Percentiles rank a stretch among this genome's conserved stretches.
phyloP scores from a whole-genome alignment of 73 alveolate genomes.

The Breviolum minutum region DNA sequence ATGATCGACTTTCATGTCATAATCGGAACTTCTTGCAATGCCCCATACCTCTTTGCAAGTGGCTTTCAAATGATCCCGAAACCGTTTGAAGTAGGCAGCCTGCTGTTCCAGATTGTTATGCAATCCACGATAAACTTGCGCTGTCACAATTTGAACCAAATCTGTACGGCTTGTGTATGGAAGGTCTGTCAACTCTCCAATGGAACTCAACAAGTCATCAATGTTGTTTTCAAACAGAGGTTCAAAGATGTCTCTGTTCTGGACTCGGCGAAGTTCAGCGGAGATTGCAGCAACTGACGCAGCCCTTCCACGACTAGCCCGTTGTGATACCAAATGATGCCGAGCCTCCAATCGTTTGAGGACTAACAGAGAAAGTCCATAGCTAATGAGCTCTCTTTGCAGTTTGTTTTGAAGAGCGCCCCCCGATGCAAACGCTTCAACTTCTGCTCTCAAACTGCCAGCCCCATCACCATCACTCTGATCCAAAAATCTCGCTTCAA shows the following conservation, averaged over 20 bases:
- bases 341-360: background rate
- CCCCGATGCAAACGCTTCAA: background rate
- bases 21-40: background rate
- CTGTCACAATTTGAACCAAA: background rate
- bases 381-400: background rate
- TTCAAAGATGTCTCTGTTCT: background rate
- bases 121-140: conserved; percentile 3
- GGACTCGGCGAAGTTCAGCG: conserved; percentile 6
- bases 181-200: background rate
- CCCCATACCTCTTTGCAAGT: background rate
- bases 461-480: background rate
- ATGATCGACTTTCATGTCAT: background rate
- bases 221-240: background rate
- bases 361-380: background rate
- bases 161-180: background rate
- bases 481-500: background rate
- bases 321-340: background rate
- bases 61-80: background rate
- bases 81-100: conserved; percentile 5
- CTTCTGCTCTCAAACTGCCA: background rate
- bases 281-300: conserved; percentile 14
- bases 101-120: background rate
- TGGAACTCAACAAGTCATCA: background rate
- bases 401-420: background rate
- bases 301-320: background rate